Evolutionary conservation across 306 rosid species (phyloP), one percentile per base, ranked within the genome.

Genomic region (Cicer pinnatifidum): DNA sequence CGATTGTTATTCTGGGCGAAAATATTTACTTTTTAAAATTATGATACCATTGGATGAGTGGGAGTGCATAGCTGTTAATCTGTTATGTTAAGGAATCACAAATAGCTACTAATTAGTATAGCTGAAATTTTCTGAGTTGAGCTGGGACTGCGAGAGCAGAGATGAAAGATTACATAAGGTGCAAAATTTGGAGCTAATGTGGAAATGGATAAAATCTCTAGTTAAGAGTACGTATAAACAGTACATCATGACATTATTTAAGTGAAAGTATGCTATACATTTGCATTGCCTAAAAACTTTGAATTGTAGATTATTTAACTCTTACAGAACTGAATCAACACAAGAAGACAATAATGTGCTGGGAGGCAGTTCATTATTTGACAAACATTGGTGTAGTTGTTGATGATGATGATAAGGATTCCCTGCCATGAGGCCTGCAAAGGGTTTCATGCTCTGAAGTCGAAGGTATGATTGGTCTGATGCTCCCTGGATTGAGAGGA

Each of bases 401-500:
- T 6, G 81, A 40, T 3, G 88, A 82, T 23, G 76, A n/a, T 4
- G 89, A 85, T 37, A 82, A 37, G 5, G 88, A 82, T 23, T 82
- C 87, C 66, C 97, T 89, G 64, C 85, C 79, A 66, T 89, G 96
- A 54, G 91, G 88, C 35, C 16, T 84, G 47, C 70, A 63, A 23
- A 89, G 95, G 50, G 28, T 71, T 77, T 83, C 67, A 66, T 85
- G 88, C 44, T 83, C 86, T 7, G 79, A 87, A 63, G 84, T 82
- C 1, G 76, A 67, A 16, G 98, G 98, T 73, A 85, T 80, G 33
- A 78, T 54, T 1, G 97, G 98, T 73, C 83, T 84, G 76, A 94
- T 94, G 83, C 82, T 47, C 57, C 98, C 96, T 4, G 97, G 97
- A 82, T 91, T 94, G 8, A 94, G 89, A 28, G 96, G 98, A 17